A percentile compares a stretch with the other conserved stretches of the same genome.
Evolutionary conservation across 106 monocot genomes (phyloP).

Genomic region (Acorus calamus): DNA sequence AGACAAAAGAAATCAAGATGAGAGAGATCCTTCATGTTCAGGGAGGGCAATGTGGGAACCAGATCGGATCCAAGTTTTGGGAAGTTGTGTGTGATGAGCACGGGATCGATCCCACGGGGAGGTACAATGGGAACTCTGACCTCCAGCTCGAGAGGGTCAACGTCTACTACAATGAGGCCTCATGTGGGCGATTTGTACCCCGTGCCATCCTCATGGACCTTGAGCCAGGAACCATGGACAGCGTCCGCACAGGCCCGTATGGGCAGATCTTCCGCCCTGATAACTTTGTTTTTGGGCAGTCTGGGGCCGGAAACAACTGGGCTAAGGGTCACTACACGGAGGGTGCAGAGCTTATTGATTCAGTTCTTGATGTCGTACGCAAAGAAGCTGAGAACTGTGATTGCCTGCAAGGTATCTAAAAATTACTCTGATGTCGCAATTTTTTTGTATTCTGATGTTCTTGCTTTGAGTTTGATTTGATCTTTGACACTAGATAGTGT

Average conservation of each 20-base stretch:
- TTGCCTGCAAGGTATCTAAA: conserved; percentile 5
- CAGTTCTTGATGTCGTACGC: conserved; percentile 12
- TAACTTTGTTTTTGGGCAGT: conserved; percentile 15
- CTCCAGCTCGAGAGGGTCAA: conserved; percentile 15
- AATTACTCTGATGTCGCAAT: too few relatives aligned
- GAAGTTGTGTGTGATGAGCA: conserved; percentile 16
- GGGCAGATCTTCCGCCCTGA: conserved; percentile 12
- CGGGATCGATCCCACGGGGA: conserved; percentile 11
- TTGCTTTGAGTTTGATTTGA: too few relatives aligned
- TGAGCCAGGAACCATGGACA: conserved; percentile 15
- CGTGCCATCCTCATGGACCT: conserved; percentile 14
- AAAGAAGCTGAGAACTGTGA: conserved; percentile 19
- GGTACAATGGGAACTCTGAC: conserved; percentile 8
- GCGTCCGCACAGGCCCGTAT: conserved; percentile 12
- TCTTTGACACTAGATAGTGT: too few relatives aligned
- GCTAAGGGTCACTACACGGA: conserved; percentile 15
- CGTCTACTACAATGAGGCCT: conserved; percentile 15
- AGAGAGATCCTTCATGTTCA: conserved; percentile 15
- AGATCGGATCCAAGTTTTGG: conserved; percentile 17
- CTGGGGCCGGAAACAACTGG: conserved; percentile 16
- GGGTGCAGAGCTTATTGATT: conserved; percentile 15
- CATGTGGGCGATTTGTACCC: conserved; percentile 9
- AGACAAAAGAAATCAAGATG: neutral
- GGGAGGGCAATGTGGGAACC: conserved; percentile 16
- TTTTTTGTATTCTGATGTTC: too few relatives aligned